phyloP scores from a whole-genome alignment of 768 basidiomycete species.

The Leccinum aurantiacum region DNA sequence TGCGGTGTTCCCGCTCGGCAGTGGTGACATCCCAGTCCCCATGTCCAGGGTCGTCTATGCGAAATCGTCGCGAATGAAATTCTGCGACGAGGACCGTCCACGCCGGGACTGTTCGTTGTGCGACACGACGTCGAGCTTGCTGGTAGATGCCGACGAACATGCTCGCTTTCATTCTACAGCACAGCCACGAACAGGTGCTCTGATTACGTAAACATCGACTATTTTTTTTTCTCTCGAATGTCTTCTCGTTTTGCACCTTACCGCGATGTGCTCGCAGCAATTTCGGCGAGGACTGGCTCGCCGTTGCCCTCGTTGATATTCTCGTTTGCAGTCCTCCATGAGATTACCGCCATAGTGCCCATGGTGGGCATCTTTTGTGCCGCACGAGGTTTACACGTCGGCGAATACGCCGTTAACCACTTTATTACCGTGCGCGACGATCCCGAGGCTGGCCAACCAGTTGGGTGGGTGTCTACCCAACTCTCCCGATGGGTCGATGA shows the following conservation, averaged over 20 bases:
- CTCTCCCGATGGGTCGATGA: conserved; percentile 69
- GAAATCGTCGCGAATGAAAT: conserved; percentile 14
- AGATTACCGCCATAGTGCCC: conserved; percentile 78
- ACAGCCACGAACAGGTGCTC: conserved; percentile 16
- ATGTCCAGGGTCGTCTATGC: conserved; percentile 27
- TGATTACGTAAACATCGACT: conserved; percentile 23
- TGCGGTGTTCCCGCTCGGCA: conserved; percentile 18
- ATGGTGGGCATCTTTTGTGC: conserved; percentile 72
- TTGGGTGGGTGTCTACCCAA: conserved; percentile 44
- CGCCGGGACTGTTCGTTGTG: conserved; percentile 1
- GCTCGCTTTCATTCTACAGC: not conserved
- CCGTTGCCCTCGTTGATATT: conserved; percentile 73
- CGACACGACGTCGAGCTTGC: conserved; percentile 7
- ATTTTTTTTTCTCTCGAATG: conserved; percentile 16
- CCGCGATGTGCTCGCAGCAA: conserved; percentile 51
- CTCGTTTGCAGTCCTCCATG: conserved; percentile 84
- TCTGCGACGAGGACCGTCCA: not conserved
- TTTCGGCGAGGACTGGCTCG: conserved; percentile 70
- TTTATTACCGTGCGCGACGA: conserved; percentile 20
- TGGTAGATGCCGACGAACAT: conserved; percentile 21
- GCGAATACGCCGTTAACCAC: conserved; percentile 57
- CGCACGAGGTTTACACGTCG: conserved; percentile 65
- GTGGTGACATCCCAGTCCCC: conserved; percentile 14
- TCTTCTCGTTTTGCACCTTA: conserved; percentile 45
- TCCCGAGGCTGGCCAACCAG: conserved; percentile 12